phyloP scores from a whole-genome alignment of 176 grass and related monocot species.

The Coix lacrymajobi region DNA sequence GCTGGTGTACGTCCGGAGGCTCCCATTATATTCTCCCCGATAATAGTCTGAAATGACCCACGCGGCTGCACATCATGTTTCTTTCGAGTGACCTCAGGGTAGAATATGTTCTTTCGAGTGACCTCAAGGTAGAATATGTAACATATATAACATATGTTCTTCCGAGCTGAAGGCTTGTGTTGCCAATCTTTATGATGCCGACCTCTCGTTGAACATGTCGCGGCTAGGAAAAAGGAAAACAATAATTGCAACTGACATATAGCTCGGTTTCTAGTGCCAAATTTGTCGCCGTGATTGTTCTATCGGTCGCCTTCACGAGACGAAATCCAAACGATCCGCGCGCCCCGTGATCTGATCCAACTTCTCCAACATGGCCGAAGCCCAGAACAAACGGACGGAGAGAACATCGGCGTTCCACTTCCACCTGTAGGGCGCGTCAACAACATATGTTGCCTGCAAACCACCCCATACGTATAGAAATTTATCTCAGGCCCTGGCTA shows the following conservation, averaged over 20 bases:
- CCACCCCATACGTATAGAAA: not conserved
- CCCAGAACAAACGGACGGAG: no score
- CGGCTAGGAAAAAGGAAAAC: not conserved
- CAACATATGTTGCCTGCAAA: not conserved
- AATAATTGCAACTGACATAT: not conserved
- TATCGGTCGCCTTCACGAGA: not conserved
- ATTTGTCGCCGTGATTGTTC: not conserved
- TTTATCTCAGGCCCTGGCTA: not conserved
- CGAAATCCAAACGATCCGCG: not conserved
- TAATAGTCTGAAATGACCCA: not conserved
- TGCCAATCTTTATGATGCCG: not conserved
- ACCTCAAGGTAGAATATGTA: no score
- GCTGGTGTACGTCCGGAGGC: no score
- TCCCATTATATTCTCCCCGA: not conserved
- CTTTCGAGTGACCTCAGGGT: no score
- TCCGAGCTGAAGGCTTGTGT: no score
- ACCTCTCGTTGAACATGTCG: not conserved
- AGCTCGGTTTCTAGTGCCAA: not conserved
- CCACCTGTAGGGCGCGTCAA: not conserved
- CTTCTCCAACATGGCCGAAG: not conserved
- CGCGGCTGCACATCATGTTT: no score
- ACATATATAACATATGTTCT: no score
- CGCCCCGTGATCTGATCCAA: not conserved
- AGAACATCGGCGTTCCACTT: not conserved
- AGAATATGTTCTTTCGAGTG: no score